A percentile compares a stretch with the other conserved stretches of the same genome.
These are phyloP conservation scores for Vitis hybrid DNA, from an alignment of 177 flowering plant species.

Conservation along the genomic window DNA sequence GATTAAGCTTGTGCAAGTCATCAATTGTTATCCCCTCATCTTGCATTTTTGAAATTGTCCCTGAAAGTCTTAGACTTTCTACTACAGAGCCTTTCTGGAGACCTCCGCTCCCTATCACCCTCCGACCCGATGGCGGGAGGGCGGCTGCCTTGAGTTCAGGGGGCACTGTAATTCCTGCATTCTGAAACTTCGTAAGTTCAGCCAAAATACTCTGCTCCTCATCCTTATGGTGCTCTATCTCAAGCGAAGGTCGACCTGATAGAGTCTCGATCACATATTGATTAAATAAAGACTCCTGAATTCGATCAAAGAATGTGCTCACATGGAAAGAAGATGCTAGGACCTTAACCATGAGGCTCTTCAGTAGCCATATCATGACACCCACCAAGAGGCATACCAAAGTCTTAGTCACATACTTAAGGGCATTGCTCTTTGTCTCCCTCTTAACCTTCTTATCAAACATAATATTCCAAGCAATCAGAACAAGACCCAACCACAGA, in stretches of 20 bases:
- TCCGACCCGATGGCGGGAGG: slow-evolving; percentile 26
- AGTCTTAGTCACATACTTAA: slow-evolving; percentile 47
- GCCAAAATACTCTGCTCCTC: slow-evolving; percentile 43
- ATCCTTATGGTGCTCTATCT: slow-evolving; percentile 34
- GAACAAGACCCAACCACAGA: slow-evolving; percentile 42
- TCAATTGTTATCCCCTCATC: slow-evolving; percentile 64
- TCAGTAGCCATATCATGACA: slow-evolving; percentile 65
- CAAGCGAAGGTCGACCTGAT: slow-evolving; percentile 68
- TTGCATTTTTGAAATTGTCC: slow-evolving; percentile 24
- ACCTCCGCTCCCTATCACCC: slow-evolving; percentile 28
- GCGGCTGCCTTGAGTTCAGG: slow-evolving; percentile 40
- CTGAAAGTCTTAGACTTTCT: slow-evolving; percentile 37
- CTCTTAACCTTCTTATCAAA: slow-evolving; percentile 37
- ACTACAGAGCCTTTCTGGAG: slow-evolving; percentile 18
- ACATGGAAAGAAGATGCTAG: slow-evolving; percentile 87
- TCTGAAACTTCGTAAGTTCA: slow-evolving; percentile 47
- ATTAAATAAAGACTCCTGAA: slow-evolving; percentile 75
- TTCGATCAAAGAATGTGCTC: slow-evolving; percentile 77
- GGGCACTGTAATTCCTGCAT: slow-evolving; percentile 54
- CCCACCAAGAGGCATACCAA: slow-evolving; percentile 56
- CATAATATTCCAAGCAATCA: slow-evolving; percentile 39
- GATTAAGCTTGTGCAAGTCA: slow-evolving; percentile 65
- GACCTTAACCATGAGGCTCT: slow-evolving; percentile 77
- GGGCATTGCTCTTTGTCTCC: slow-evolving; percentile 19
- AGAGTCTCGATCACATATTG: slow-evolving; percentile 81